Evolutionary conservation across 2,329 filamentous ascomycete species (phyloP).

Genomic region (Ophiostoma fasciatum): DNA sequence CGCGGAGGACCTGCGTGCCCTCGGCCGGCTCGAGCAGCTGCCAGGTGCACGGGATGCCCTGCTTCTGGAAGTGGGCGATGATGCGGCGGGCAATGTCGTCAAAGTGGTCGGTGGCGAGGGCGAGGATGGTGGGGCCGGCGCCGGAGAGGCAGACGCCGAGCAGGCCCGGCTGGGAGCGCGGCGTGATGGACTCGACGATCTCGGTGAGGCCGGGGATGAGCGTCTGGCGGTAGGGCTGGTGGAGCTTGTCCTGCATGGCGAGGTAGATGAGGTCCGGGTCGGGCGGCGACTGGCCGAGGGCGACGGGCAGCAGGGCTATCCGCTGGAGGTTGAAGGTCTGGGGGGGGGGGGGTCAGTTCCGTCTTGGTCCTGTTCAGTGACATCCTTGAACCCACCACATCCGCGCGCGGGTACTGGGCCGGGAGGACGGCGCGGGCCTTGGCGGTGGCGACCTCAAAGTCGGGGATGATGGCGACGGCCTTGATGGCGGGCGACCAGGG

Average conservation of each 20-base stretch:
- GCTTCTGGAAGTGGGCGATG: slow-evolving; percentile 55
- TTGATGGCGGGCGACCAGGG: slow-evolving; percentile 91
- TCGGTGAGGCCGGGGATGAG: slow-evolving; percentile 85
- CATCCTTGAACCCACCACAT: slow-evolving; percentile 58
- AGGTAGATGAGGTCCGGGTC: slow-evolving; percentile 90
- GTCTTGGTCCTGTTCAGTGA: not conserved
- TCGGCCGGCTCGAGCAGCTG: slow-evolving; percentile 77
- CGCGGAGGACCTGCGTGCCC: slow-evolving; percentile 39
- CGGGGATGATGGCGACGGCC: slow-evolving; percentile 87
- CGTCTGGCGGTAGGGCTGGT: slow-evolving; percentile 86
- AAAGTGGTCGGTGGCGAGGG: slow-evolving; percentile 81
- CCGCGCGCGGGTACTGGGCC: slow-evolving; percentile 59
- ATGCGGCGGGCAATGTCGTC: slow-evolving; percentile 71
- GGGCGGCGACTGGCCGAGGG: slow-evolving; percentile 76
- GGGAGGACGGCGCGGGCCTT: slow-evolving; percentile 79
- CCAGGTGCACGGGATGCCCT: slow-evolving; percentile 71
- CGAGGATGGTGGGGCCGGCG: slow-evolving; percentile 87
- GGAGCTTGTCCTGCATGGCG: slow-evolving; percentile 97
- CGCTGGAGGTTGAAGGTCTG: slow-evolving; percentile 85
- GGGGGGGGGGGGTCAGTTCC: not conserved
- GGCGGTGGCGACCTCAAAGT: slow-evolving; percentile 92
- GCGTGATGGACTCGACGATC: slow-evolving; percentile 83
- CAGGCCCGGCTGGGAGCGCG: slow-evolving; percentile 70
- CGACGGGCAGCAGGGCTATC: slow-evolving; percentile 78
- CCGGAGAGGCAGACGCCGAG: slow-evolving; percentile 91